Evolutionary conservation across 495 filamentous ascomycete genomes (phyloP).

Genomic region (Filosporella fistucella): DNA sequence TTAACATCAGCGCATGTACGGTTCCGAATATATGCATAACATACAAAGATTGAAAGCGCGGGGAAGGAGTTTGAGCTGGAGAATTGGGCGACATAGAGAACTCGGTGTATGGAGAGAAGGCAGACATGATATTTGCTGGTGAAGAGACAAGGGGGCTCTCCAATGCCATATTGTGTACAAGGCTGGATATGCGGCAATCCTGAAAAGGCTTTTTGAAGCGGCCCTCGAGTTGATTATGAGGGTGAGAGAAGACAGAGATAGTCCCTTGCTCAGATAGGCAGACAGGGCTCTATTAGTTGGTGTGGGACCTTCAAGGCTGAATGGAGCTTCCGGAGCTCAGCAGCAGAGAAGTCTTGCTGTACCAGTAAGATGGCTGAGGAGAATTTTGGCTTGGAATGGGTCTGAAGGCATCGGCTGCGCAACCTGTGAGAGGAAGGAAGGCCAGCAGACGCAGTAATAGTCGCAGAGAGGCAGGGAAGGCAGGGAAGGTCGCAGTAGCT

Average conservation of each 20-base stretch:
- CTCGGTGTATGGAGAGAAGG: slow-evolving; percentile 56
- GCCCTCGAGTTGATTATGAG: slow-evolving; percentile 9
- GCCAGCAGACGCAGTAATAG: too few species aligned
- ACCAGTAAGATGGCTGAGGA: too few species aligned
- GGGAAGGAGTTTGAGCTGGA: slow-evolving; percentile 29
- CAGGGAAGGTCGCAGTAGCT: too few species aligned
- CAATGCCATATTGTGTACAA: slow-evolving; percentile 46
- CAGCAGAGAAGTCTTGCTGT: slow-evolving; percentile 8
- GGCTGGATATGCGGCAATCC: slow-evolving; percentile 13
- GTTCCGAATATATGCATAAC: too few species aligned
- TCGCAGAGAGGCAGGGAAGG: too few species aligned
- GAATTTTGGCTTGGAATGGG: too few species aligned
- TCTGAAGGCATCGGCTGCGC: too few species aligned
- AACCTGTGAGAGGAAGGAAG: too few species aligned
- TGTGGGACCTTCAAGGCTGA: slow-evolving; percentile 18
- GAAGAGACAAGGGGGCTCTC: slow-evolving; percentile 46
- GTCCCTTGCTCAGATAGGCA: neutral
- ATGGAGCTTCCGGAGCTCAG: slow-evolving; percentile 7
- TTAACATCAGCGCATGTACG: slow-evolving; percentile 6
- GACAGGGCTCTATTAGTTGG: slow-evolving; percentile 7
- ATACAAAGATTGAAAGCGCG: slow-evolving; percentile 23
- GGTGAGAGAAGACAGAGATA: slow-evolving; percentile 9
- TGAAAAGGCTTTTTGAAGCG: slow-evolving; percentile 10
- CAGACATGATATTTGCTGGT: slow-evolving; percentile 43
- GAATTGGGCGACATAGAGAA: slow-evolving; percentile 49